These are phyloP conservation scores for Agrocybe chaxingu DNA, from an alignment of 768 basidiomycete species.

Conservation along the genomic window DNA sequence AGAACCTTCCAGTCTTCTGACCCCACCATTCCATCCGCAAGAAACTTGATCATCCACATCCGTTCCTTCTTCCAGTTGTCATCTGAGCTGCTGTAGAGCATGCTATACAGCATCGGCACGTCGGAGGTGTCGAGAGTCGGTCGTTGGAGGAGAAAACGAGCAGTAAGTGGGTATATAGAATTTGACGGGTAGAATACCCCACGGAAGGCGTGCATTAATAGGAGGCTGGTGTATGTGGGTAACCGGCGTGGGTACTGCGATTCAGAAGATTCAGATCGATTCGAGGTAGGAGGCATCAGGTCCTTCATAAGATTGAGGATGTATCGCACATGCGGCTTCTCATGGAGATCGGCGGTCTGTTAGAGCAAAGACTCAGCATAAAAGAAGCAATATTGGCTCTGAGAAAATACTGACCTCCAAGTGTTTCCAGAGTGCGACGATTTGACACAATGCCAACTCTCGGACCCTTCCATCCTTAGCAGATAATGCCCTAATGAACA, in stretches of 20 bases:
- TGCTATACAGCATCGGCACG: constrained; percentile 86
- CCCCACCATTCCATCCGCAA: constrained; percentile 77
- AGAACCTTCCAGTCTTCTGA: constrained; percentile 80
- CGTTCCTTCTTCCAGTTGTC: constrained; percentile 86
- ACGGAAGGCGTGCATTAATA: constrained; percentile 79
- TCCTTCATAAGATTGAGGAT: constrained; percentile 68
- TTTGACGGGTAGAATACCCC: constrained; percentile 85
- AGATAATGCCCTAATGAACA: constrained; percentile 72
- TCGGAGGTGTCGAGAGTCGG: constrained; percentile 76
- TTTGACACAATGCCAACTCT: constrained; percentile 54
- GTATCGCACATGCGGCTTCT: constrained; percentile 69
- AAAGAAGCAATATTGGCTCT: not conserved
- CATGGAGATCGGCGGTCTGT: constrained; percentile 68
- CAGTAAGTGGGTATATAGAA: constrained; percentile 83
- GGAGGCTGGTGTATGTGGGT: constrained; percentile 75
- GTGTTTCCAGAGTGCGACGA: constrained; percentile 56
- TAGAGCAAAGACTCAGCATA: not conserved
- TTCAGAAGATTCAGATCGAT: constrained; percentile 10
- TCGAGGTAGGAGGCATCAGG: constrained; percentile 38
- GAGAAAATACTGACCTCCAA: constrained; percentile 52
- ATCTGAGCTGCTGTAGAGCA: constrained; percentile 79
- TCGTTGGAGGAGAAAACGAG: constrained; percentile 87
- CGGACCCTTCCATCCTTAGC: constrained; percentile 61
- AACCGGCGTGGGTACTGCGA: constrained; percentile 48
- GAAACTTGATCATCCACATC: constrained; percentile 83